Base-by-base conservation (phyloP, 352 stramenopile species). In the Globisporangium echinulatum region DNA sequence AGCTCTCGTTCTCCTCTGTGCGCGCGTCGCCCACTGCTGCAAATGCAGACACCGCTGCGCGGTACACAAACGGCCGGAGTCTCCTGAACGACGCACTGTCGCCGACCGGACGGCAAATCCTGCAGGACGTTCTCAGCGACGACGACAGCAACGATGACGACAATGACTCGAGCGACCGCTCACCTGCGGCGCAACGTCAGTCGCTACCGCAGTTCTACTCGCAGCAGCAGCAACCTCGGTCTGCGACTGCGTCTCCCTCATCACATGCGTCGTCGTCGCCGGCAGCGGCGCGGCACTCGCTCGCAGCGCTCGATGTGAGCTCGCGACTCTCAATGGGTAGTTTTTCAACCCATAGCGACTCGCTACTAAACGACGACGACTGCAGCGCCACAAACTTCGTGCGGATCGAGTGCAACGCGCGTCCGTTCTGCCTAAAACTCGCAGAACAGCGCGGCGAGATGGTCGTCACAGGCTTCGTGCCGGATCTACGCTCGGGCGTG, bases 21-120 rank as follows among this genome's bases (percentile, higher is more conserved):
- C 61, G 5, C 54, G 42, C 51, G 50, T 19, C 40, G 67, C 65
- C 25, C 52, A 56, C 63, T 54, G 61, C 50, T 53, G 46, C 60
- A 7, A 63, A 49, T 40, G 7, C 5, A 3, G 15, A 7, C 6
- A 25, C 39, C 40, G 52, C 39, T 17, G 42, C 66, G 67, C 14
- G 72, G 74, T 39, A 33, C 25, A 38, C 56, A 17, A 56, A n/a
- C 33, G 49, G 40, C 14, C 36, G 59, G 36, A 85, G 72, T 44
- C 64, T 85, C 54, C 64, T 90, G 43, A 70, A 76, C 59, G 77
- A 89, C 51, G 75, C 77, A 44, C 66, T 88, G 37, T 88, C 80
- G 46, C 80, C 80, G 7, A 72, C 71, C 8, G 77, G 75, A 10
- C 69, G 62, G 57, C 63, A 72, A 19, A 59, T 81, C 42, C 74